Percentiles rank a stretch among this genome's conserved stretches.
phyloP scores from a whole-genome alignment of 2,329 filamentous ascomycete species.

The Cordyceps cicadae region DNA sequence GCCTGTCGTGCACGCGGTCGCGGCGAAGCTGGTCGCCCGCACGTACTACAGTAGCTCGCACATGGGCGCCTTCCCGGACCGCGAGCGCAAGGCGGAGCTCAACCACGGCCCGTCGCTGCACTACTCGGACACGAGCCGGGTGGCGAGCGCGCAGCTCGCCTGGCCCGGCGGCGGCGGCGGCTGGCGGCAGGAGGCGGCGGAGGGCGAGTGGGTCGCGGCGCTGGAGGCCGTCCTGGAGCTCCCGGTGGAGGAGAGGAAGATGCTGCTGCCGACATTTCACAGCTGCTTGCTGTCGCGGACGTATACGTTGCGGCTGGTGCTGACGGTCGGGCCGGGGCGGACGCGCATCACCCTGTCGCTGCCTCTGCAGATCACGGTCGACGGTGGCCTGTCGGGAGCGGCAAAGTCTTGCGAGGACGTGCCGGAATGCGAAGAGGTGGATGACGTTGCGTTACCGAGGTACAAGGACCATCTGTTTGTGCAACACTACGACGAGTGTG shows the following conservation, averaged over 20 bases:
- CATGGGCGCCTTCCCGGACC: conserved; percentile 5
- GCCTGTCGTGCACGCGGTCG: neutral
- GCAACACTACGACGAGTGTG: neutral
- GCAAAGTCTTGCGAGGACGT: neutral
- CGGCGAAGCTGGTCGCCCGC: conserved; percentile 1
- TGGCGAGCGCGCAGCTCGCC: neutral
- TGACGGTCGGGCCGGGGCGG: neutral
- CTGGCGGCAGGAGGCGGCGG: neutral
- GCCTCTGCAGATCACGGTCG: neutral
- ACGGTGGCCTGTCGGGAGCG: neutral
- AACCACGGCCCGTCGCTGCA: neutral
- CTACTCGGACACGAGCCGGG: neutral
- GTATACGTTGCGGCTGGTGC: neutral
- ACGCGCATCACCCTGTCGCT: neutral
- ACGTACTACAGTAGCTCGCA: conserved; percentile 2
- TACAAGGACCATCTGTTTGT: conserved; percentile 1
- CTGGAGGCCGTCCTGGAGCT: neutral
- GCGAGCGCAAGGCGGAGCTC: neutral
- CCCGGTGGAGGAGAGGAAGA: neutral
- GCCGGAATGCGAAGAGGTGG: neutral
- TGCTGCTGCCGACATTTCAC: conserved; percentile 1
- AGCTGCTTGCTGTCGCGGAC: conserved; percentile 8
- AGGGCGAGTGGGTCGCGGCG: neutral
- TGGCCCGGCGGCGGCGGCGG: neutral
- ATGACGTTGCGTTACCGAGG: neutral